phyloP scores from a whole-genome alignment of 805 yeast genomes.

The Candida vartiovaarae region DNA sequence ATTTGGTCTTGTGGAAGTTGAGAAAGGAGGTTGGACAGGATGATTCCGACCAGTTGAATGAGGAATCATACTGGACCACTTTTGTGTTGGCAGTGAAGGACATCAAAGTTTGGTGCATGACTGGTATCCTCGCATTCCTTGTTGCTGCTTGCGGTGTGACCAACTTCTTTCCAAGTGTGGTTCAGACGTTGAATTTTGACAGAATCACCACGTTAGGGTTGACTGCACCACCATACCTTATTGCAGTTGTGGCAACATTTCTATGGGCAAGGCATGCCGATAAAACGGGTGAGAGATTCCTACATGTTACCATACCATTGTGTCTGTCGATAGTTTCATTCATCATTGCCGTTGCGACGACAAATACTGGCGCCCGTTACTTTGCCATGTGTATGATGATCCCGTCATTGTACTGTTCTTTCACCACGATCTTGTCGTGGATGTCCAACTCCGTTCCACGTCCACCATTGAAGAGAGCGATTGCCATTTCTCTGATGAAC shows the following conservation, averaged over 20 bases:
- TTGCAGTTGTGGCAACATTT: conserved; percentile 44
- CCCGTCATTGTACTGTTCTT: conserved; percentile 47
- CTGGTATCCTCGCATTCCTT: conserved; percentile 34
- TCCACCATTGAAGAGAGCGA: conserved; percentile 54
- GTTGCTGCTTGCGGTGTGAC: conserved; percentile 58
- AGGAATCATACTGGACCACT: conserved; percentile 29
- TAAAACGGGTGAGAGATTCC: conserved; percentile 46
- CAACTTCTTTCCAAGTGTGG: conserved; percentile 56
- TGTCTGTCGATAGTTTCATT: conserved; percentile 37
- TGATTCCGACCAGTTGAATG: conserved; percentile 19
- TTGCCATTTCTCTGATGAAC: conserved; percentile 50
- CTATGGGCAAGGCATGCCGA: conserved; percentile 52
- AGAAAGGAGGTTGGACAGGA: conserved; percentile 24
- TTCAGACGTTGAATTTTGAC: conserved; percentile 44
- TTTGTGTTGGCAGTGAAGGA: conserved; percentile 33
- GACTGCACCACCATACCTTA: conserved; percentile 52
- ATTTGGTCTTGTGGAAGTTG: conserved; percentile 23
- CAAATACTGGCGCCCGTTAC: conserved; percentile 50
- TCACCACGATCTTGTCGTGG: conserved; percentile 47
- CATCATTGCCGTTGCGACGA: conserved; percentile 41
- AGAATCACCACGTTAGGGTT: conserved; percentile 45
- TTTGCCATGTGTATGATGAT: conserved; percentile 56
- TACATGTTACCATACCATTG: conserved; percentile 40
- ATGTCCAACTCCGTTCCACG: conserved; percentile 49
- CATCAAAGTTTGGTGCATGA: conserved; percentile 40